Base-by-base conservation (phyloP, 2,329 filamentous ascomycete species). In the Rhynchosporium agropyri region DNA sequence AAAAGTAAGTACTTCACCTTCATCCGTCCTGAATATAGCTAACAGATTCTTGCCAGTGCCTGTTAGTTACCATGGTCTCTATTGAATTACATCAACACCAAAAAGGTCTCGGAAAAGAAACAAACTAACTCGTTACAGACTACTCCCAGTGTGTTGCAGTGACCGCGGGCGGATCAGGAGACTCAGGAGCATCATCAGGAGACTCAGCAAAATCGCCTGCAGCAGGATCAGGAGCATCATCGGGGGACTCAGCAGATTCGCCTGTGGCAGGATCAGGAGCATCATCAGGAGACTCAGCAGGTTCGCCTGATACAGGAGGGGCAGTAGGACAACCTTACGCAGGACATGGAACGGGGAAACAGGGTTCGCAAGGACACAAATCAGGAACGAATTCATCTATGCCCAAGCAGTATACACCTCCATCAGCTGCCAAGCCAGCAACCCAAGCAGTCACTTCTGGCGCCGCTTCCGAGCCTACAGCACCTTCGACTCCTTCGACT, bases 111-210 rank as follows among this genome's bases (percentile, higher is more conserved):
- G 4, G 8, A 12, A 20, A 42, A 15, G 3, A 46, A 2, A 28
- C 10, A 43, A 38, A 29, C 56, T 48, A 10, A 48, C 43, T 40
- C 36, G 13, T 1, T 6, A 49, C 28, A 67, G 63, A 63, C 36
- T 71, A 70, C 50, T 71, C 69, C 2, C 70, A 69, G 63, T 72
- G 70, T 57, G n/a, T 71, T 10, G 67, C 65, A 3, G 63, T 64
- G 4, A 62, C 60, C 20, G 61, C 42, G 6, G 50, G 28, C 7
- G n/a, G 36, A 10, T 42, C 59, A 8, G 38, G 9, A 15, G 33
- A 62, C 10, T 38, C 62, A 36, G 33, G 33, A 36, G 33, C 38
- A 50, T 7, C 31, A n/a, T 31, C 28, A 42, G 48, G 6, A 63
- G 55, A 2, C 42, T 57, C 38, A 43, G 42, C 8, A 66, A 55